These are phyloP conservation scores for Desmodesmus armatus DNA, from an alignment of 139 green algal genomes.

Conservation along the genomic window DNA sequence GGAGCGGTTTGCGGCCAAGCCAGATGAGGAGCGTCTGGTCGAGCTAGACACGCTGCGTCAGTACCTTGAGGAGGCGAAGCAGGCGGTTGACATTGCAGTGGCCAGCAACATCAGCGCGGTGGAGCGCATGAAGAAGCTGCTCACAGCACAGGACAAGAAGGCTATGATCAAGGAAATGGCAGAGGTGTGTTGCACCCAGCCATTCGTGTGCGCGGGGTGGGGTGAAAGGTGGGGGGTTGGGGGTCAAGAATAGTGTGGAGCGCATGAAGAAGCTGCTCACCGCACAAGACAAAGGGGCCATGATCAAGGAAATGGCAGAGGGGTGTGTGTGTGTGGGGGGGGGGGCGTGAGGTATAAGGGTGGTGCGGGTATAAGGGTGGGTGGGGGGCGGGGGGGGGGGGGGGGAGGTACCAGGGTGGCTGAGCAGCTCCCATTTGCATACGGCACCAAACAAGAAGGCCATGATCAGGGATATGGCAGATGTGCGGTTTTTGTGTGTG, in stretches of 20 bases:
- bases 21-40: conserved; percentile 69
- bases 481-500: too few relatives aligned
- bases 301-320: conserved; percentile 80
- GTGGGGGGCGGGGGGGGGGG: too few relatives aligned
- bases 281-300: conserved; percentile 79
- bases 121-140: conserved; percentile 81
- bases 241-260: background rate
- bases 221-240: background rate
- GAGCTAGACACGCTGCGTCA: conserved; percentile 90
- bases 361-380: too few relatives aligned
- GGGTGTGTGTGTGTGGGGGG: too few relatives aligned
- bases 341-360: too few relatives aligned
- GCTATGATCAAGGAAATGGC: conserved; percentile 82
- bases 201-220: background rate
- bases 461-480: too few relatives aligned
- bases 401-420: too few relatives aligned
- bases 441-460: too few relatives aligned
- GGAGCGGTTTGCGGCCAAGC: conserved; percentile 50
- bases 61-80: conserved; percentile 75
- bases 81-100: conserved; percentile 77
- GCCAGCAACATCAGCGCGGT: conserved; percentile 50
- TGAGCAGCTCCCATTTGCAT: too few relatives aligned
- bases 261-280: conserved; percentile 79
- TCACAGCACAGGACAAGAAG: conserved; percentile 82
- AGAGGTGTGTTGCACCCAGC: too few relatives aligned